A percentile compares a stretch with the other conserved stretches of the same genome.
Conservation (phyloP, 2,329 filamentous ascomycete genomes). For the Fusarium temperatum region DNA sequence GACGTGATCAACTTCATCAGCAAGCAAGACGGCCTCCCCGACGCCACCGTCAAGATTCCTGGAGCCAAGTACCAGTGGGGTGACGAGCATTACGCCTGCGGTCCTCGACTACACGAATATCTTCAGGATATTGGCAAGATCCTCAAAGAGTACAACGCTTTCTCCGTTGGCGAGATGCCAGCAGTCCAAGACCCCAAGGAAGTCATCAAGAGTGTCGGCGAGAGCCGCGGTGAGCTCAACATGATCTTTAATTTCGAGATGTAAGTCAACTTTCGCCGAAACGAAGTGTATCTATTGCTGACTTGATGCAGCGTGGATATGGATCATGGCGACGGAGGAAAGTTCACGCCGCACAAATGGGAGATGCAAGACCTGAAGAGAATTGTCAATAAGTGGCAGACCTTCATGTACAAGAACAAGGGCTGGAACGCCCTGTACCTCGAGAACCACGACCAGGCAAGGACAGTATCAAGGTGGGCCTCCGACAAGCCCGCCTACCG, state of each 20-base stretch:
- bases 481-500: constrained; percentile 40
- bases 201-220: constrained; percentile 64
- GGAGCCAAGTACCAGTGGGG: constrained; percentile 57
- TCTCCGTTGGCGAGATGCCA: constrained; percentile 73
- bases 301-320: constrained; percentile 57
- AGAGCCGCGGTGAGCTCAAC: constrained; percentile 58
- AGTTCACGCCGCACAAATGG: constrained; percentile 27
- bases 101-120: constrained; percentile 70
- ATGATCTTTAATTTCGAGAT: constrained; percentile 72
- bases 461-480: constrained; percentile 61
- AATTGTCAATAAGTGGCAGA: constrained; percentile 54
- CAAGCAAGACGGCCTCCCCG: constrained; percentile 63
- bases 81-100: constrained; percentile 59
- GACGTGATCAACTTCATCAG: constrained; percentile 75
- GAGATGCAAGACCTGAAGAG: constrained; percentile 27
- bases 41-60: constrained; percentile 56
- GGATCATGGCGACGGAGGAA: constrained; percentile 56
- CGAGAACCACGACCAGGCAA: constrained; percentile 71
- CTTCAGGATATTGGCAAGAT: constrained; percentile 67
- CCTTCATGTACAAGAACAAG: constrained; percentile 52
- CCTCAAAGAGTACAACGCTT: constrained; percentile 61
- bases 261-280: neutral
- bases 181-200: constrained; percentile 61
- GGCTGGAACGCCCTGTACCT: constrained; percentile 69
- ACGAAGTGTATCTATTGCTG: no score